Evolutionary conservation across 805 yeast species (phyloP).

Genomic region (Cyberlindnera meyerae): DNA sequence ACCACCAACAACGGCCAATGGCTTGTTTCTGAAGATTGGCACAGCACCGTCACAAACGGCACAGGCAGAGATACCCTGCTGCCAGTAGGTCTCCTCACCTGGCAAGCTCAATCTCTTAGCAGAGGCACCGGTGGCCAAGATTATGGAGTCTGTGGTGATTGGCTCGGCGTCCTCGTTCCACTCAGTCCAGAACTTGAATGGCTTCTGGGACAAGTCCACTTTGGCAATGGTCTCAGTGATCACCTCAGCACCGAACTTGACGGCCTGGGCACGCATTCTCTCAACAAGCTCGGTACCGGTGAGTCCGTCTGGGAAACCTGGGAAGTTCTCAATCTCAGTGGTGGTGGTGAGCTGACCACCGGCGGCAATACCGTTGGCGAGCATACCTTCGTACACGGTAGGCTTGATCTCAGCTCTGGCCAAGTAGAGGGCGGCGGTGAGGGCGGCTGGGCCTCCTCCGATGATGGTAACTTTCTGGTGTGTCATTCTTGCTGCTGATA

Average conservation of each 20-base stretch:
- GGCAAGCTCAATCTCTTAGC: slow-evolving; percentile 92
- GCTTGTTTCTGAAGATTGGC: slow-evolving; percentile 96
- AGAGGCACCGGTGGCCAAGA: slow-evolving; percentile 96
- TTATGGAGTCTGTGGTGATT: slow-evolving; percentile 85
- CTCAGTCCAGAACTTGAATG: slow-evolving; percentile 97
- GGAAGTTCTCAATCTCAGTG: slow-evolving; percentile 97
- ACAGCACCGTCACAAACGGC: slow-evolving; percentile 99
- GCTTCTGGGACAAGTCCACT: slow-evolving; percentile 81
- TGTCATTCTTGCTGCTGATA: slow-evolving; percentile 52
- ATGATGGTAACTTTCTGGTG: slow-evolving; percentile 82
- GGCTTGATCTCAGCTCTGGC: slow-evolving; percentile 97
- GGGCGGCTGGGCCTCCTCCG: slow-evolving; percentile 99
- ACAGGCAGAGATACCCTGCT: slow-evolving; percentile 97
- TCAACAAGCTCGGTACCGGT: slow-evolving; percentile 89
- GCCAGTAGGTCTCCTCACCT: slow-evolving; percentile 99
- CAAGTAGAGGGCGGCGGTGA: slow-evolving; percentile 96
- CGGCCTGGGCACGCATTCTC: slow-evolving; percentile 84
- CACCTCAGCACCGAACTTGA: slow-evolving; percentile 85
- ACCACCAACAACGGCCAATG: slow-evolving; percentile 97
- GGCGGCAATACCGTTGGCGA: slow-evolving; percentile 96
- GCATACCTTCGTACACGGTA: slow-evolving; percentile 87
- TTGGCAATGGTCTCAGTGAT: slow-evolving; percentile 94
- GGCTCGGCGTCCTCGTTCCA: slow-evolving; percentile 90
- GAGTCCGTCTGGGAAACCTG: slow-evolving; percentile 95
- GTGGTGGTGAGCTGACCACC: slow-evolving; percentile 99